These are phyloP conservation scores for Mollisia scopiformis DNA, from an alignment of 2,329 filamentous ascomycete species.

Conservation along the genomic window DNA sequence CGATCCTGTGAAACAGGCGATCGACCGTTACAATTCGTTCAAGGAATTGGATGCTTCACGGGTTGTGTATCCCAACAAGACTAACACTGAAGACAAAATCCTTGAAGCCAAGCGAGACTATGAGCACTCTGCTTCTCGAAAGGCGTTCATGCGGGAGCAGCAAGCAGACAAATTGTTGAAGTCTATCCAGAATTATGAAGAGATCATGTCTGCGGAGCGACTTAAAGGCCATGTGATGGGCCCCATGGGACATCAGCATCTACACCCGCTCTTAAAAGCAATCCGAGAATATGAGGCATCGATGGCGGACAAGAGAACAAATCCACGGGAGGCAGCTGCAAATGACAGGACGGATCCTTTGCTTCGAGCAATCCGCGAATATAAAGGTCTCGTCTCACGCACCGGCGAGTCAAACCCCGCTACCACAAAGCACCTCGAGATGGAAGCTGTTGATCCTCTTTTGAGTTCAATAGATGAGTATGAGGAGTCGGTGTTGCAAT, in stretches of 20 bases:
- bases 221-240: background rate
- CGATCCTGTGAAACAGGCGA: background rate
- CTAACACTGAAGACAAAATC: slow-evolving; percentile 3
- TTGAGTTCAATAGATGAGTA: slow-evolving; percentile 10
- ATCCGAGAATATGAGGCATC: slow-evolving; percentile 14
- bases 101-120: slow-evolving; percentile 7
- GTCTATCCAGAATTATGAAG: background rate
- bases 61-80: background rate
- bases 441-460: slow-evolving; percentile 11
- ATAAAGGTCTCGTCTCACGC: background rate
- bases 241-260: background rate
- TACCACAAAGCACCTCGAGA: background rate
- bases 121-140: background rate
- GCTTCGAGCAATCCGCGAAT: slow-evolving; percentile 10
- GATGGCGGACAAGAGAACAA: background rate
- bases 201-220: background rate
- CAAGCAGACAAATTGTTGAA: background rate
- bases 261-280: slow-evolving; percentile 1
- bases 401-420: background rate
- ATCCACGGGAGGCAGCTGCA: background rate
- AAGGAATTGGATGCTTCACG: background rate
- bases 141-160: background rate
- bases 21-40: background rate
- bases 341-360: slow-evolving; percentile 8
- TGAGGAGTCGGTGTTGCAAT: background rate